These are phyloP conservation scores for Irpex rosettiformis DNA, from an alignment of 1,284 basidiomycete genomes.

Conservation along the genomic window DNA sequence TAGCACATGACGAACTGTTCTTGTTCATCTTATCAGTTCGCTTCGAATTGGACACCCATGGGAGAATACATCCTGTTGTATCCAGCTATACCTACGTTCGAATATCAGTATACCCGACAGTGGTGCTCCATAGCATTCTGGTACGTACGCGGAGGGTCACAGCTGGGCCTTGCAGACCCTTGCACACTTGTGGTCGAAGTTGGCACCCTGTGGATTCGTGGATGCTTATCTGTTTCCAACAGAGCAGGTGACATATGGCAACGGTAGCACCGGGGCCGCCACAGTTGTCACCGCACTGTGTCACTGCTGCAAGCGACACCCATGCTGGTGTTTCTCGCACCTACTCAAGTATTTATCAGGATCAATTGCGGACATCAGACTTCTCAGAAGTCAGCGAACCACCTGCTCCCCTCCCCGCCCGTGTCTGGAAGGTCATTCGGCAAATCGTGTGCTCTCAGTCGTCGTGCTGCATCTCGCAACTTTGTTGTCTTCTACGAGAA, in stretches of 20 bases:
- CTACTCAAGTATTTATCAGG: background rate
- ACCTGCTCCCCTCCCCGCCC: background rate
- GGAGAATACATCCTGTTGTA: too few species aligned
- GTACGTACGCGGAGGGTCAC: background rate
- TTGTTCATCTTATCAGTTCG: too few species aligned
- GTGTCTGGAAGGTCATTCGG: background rate
- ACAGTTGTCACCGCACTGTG: background rate
- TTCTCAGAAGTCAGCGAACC: constrained; percentile 2
- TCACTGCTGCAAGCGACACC: background rate
- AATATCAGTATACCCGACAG: background rate
- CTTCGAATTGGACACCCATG: too few species aligned
- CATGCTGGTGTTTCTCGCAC: background rate
- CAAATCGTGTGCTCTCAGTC: background rate
- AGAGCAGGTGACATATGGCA: background rate
- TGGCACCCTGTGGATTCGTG: too few species aligned
- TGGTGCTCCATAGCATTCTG: too few species aligned
- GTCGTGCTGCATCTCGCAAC: background rate
- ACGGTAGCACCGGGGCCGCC: background rate
- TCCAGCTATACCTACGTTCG: background rate
- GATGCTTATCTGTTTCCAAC: background rate
- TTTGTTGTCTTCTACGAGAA: background rate
- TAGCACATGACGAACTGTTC: too few species aligned
- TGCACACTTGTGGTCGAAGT: too few species aligned
- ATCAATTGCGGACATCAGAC: constrained; percentile 9
- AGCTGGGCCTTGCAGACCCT: too few species aligned